Percentiles rank a stretch among this genome's conserved stretches.
Evolutionary conservation across 768 basidiomycete genomes (phyloP).

Genomic region (Mycena galopus): DNA sequence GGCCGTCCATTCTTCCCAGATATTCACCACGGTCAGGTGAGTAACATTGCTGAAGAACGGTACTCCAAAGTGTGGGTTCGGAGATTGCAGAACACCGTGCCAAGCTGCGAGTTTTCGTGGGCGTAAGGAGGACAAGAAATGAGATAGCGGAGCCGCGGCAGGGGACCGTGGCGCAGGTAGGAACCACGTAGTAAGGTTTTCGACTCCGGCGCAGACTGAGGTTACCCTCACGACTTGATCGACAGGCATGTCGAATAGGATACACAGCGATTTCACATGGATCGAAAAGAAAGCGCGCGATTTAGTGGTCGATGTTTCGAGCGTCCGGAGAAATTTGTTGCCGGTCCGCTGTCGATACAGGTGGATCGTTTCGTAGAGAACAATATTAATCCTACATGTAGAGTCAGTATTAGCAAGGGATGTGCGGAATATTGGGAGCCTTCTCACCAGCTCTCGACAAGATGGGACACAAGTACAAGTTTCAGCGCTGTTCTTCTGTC

Average conservation of each 20-base stretch:
- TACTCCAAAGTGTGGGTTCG: conserved; percentile 41
- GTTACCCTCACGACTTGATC: conserved; percentile 48
- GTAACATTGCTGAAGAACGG: conserved; percentile 53
- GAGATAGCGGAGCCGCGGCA: conserved; percentile 31
- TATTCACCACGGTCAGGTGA: conserved; percentile 55
- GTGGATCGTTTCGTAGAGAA: conserved; percentile 51
- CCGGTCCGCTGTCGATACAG: conserved; percentile 49
- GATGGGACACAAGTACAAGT: conserved; percentile 47
- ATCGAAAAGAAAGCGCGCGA: conserved; percentile 49
- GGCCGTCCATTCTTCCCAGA: conserved; percentile 58
- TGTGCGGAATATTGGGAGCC: not conserved
- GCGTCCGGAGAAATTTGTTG: conserved; percentile 53
- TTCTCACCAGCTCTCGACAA: conserved; percentile 50
- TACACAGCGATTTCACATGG: conserved; percentile 52
- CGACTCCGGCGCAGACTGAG: conserved; percentile 50
- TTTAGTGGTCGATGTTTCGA: conserved; percentile 51
- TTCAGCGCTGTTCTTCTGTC: conserved; percentile 49
- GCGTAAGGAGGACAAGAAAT: conserved; percentile 41
- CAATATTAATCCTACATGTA: conserved; percentile 50
- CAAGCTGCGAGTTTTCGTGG: conserved; percentile 50
- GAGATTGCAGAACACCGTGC: conserved; percentile 39
- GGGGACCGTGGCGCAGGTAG: conserved; percentile 37
- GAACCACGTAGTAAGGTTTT: conserved; percentile 54
- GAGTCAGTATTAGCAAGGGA: not conserved
- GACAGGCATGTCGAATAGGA: conserved; percentile 51